Evolutionary conservation across 495 filamentous ascomycete species (phyloP).

Genomic region (Aspergillus carlsbadensis): DNA sequence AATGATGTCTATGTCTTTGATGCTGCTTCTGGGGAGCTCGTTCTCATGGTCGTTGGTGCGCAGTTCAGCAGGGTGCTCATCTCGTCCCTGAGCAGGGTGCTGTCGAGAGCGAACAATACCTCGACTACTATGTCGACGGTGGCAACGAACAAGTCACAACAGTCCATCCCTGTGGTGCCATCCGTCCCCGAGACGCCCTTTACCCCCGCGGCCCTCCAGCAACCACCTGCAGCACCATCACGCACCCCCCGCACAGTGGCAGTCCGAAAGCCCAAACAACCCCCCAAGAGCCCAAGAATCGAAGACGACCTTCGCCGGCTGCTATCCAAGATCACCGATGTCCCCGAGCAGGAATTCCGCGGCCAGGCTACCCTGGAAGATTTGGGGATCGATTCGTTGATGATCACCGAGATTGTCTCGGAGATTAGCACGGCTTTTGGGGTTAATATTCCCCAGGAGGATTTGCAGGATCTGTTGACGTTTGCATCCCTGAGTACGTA

Average conservation of each 20-base stretch:
- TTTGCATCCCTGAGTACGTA: background rate
- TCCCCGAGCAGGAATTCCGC: conserved; percentile 22
- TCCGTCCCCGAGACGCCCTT: no score
- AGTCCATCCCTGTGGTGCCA: background rate
- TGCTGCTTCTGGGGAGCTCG: conserved; percentile 12
- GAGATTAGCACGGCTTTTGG: conserved; percentile 29
- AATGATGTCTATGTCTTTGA: conserved; percentile 41
- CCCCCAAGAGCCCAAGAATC: background rate
- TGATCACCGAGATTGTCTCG: conserved; percentile 37
- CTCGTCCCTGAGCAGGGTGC: conserved; percentile 21
- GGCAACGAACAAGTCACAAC: background rate
- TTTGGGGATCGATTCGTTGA: conserved; percentile 44
- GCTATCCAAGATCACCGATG: conserved; percentile 27
- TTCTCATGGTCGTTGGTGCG: conserved; percentile 30
- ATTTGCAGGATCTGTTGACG: background rate
- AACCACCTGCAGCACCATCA: no score
- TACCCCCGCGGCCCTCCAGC: no score
- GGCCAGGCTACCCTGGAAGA: conserved; percentile 23
- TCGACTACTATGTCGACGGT: background rate
- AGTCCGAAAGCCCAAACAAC: no score
- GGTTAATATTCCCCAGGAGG: conserved; percentile 1
- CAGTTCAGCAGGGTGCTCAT: conserved; percentile 27
- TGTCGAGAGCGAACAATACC: conserved; percentile 16
- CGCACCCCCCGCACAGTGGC: no score
- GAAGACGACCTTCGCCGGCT: conserved; percentile 9